These are phyloP conservation scores for carrot (Daucus carota) DNA, from an alignment of 129 eudicot genomes.

Conservation along the genomic window DH1_v3.0 NC_030388.2:23668501-23669000, in stretches of 20 bases:
- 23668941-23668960: background rate
- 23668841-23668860: background rate
- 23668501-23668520: conserved; percentile 55
- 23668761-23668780: background rate
- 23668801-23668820: background rate
- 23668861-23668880: background rate
- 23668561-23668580: conserved; percentile 50
- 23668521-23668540: conserved; percentile 47
- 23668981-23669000: too few relatives aligned
- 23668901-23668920: background rate
- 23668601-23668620: background rate
- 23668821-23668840: background rate
- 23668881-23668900: background rate
- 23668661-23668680: background rate
- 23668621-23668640: background rate
- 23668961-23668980: too few relatives aligned
- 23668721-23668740: background rate
- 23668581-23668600: conserved; percentile 9
- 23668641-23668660: background rate
- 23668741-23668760: background rate
- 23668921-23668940: background rate
- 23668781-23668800: background rate
- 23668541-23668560: conserved; percentile 51
- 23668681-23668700: background rate
- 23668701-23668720: background rate